Evolutionary conservation across 805 yeast species (phyloP).

Genomic region (Phaffomyces thermotolerans): DNA sequence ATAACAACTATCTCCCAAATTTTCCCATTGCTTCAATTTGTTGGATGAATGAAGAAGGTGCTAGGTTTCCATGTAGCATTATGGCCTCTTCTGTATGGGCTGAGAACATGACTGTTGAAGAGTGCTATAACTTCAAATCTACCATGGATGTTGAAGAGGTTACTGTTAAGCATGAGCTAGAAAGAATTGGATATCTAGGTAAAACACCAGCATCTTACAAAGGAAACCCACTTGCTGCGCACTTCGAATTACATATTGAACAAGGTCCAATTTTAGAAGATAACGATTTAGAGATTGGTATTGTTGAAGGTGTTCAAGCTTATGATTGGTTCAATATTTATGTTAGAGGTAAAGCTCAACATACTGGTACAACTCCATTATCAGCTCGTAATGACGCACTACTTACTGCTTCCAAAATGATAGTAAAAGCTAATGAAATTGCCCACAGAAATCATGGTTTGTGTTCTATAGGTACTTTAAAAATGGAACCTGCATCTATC

Average conservation of each 20-base stretch:
- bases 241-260: constrained; percentile 70
- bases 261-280: constrained; percentile 69
- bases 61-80: constrained; percentile 62
- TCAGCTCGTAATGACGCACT: constrained; percentile 53
- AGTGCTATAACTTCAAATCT: constrained; percentile 44
- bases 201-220: constrained; percentile 38
- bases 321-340: constrained; percentile 52
- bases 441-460: constrained; percentile 47
- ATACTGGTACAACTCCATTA: constrained; percentile 71
- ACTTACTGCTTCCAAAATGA: constrained; percentile 50
- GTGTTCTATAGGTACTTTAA: constrained; percentile 52
- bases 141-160: constrained; percentile 45
- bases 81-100: constrained; percentile 69
- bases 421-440: constrained; percentile 46
- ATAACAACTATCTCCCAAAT: constrained; percentile 49
- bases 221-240: constrained; percentile 53
- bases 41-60: constrained; percentile 80
- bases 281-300: constrained; percentile 48
- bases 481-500: constrained; percentile 50
- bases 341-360: constrained; percentile 60
- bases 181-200: constrained; percentile 59
- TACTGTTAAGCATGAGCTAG: constrained; percentile 46
- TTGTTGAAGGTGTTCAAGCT: constrained; percentile 63
- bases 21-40: constrained; percentile 58
- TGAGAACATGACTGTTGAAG: constrained; percentile 38